These are phyloP conservation scores for Lyophyllum semitale DNA, from an alignment of 768 basidiomycete species.

Conservation along the genomic window DNA sequence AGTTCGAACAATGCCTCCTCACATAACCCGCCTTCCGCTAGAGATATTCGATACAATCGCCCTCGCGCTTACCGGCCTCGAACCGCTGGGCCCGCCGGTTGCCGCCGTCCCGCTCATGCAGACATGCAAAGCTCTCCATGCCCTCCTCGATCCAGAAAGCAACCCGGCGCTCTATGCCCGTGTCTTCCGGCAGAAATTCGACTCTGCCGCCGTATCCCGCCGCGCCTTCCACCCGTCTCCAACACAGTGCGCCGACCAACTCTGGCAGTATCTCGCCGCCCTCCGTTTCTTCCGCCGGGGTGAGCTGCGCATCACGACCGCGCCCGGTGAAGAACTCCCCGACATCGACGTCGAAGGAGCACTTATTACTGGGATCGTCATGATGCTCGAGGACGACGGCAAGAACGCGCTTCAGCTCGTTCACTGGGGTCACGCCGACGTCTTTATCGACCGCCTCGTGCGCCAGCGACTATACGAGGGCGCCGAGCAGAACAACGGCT, in stretches of 20 bases:
- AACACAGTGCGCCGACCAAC: conserved; percentile 33
- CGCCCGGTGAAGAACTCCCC: not conserved
- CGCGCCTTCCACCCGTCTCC: conserved; percentile 44
- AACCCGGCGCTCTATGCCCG: conserved; percentile 47
- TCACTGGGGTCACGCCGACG: conserved; percentile 43
- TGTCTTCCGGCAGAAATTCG: conserved; percentile 61
- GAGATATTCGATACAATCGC: conserved; percentile 41
- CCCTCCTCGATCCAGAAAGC: conserved; percentile 28
- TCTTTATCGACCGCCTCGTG: conserved; percentile 42
- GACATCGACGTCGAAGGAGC: conserved; percentile 9
- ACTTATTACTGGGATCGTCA: conserved; percentile 6
- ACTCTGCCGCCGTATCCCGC: conserved; percentile 49
- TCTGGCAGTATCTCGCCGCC: conserved; percentile 36
- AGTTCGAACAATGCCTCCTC: not conserved
- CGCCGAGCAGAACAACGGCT: conserved; percentile 34
- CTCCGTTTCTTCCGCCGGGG: conserved; percentile 38
- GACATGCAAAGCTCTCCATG: conserved; percentile 41
- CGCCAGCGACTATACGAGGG: conserved; percentile 39
- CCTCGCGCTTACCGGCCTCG: conserved; percentile 42
- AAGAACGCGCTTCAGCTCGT: conserved; percentile 48
- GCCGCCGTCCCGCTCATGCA: conserved; percentile 50
- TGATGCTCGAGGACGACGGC: conserved; percentile 60
- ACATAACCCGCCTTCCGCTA: conserved; percentile 3
- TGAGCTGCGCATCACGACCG: not conserved
- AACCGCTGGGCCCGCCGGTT: conserved; percentile 47